A percentile compares a stretch with the other conserved stretches of the same genome.
Conservation (phyloP, 2,329 filamentous ascomycete genomes). For the Ploettnerulaceae sp. region DNA sequence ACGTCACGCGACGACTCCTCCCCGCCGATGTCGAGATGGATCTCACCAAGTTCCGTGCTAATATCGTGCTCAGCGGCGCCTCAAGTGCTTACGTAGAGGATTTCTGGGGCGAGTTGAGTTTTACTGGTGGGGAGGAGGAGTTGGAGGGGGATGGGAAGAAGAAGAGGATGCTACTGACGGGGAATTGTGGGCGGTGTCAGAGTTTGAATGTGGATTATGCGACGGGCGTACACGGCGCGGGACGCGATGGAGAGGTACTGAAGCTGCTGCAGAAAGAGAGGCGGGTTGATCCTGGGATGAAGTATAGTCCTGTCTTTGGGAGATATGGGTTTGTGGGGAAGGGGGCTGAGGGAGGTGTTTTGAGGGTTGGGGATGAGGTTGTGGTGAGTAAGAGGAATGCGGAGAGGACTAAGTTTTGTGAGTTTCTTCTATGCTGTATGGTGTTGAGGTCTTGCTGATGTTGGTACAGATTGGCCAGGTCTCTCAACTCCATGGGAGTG, state of each 20-base stretch:
- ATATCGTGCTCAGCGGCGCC: slow-evolving; percentile 62
- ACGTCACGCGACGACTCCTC: slow-evolving; percentile 58
- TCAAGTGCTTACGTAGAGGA: slow-evolving; percentile 60
- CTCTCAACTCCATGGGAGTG: neutral
- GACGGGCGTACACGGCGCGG: slow-evolving; percentile 54
- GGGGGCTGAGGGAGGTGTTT: slow-evolving; percentile 30
- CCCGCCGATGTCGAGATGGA: slow-evolving; percentile 48
- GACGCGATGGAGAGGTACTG: slow-evolving; percentile 55
- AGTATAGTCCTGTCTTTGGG: slow-evolving; percentile 67
- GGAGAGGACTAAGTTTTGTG: slow-evolving; percentile 44
- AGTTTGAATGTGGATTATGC: slow-evolving; percentile 69
- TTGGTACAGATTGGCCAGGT: slow-evolving; percentile 9
- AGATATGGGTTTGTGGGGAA: slow-evolving; percentile 59
- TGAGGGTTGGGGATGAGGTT: slow-evolving; percentile 46
- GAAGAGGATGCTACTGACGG: slow-evolving; percentile 52
- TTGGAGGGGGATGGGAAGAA: slow-evolving; percentile 3
- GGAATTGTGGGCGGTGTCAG: slow-evolving; percentile 64
- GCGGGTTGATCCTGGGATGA: slow-evolving; percentile 63
- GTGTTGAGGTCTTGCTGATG: neutral
- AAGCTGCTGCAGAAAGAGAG: slow-evolving; percentile 68
- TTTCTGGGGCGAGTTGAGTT: slow-evolving; percentile 49
- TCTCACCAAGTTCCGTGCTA: slow-evolving; percentile 67
- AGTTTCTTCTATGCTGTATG: slow-evolving; percentile 30
- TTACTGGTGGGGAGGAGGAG: slow-evolving; percentile 1
- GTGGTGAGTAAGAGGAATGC: slow-evolving; percentile 39